phyloP scores from a whole-genome alignment of 768 basidiomycete species.

The Pulveroboletus ravenelii region DNA sequence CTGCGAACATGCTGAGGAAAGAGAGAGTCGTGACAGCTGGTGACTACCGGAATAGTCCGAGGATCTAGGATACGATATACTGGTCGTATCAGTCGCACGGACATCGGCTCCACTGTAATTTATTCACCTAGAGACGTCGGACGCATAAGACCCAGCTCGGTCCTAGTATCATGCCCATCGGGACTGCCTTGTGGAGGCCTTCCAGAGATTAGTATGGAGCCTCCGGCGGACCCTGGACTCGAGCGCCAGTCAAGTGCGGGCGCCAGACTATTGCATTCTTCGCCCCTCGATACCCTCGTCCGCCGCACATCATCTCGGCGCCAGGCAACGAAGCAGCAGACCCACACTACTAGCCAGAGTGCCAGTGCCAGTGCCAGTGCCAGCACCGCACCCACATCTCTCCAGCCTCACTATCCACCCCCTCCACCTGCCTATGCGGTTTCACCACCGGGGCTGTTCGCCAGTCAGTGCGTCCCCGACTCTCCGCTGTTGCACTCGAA shows the following conservation, averaged over 20 bases:
- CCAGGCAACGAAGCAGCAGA: constrained; percentile 9
- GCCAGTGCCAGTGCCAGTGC: neutral
- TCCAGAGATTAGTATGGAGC: constrained; percentile 20
- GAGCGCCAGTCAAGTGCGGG: constrained; percentile 21
- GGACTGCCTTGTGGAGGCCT: neutral
- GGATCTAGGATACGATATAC: too few relatives aligned
- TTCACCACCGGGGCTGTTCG: constrained; percentile 11
- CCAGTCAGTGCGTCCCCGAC: constrained; percentile 25
- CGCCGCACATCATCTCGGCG: constrained; percentile 48
- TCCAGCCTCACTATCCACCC: constrained; percentile 8
- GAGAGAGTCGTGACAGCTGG: too few relatives aligned
- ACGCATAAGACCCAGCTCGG: neutral
- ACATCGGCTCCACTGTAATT: neutral
- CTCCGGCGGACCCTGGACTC: constrained; percentile 7
- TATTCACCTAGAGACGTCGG: constrained; percentile 8
- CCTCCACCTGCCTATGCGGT: neutral
- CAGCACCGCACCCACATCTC: constrained; percentile 2
- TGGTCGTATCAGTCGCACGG: neutral
- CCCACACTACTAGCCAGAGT: neutral
- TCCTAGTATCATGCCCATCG: constrained; percentile 8
- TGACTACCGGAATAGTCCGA: too few relatives aligned
- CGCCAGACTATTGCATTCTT: constrained; percentile 35
- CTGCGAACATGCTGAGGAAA: constrained; percentile 14
- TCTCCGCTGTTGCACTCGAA: constrained; percentile 48
- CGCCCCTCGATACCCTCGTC: constrained; percentile 57